A percentile compares a stretch with the other conserved stretches of the same genome.
phyloP scores from a whole-genome alignment of 2,329 filamentous ascomycete species.

The Cytospora chrysosperma region DNA sequence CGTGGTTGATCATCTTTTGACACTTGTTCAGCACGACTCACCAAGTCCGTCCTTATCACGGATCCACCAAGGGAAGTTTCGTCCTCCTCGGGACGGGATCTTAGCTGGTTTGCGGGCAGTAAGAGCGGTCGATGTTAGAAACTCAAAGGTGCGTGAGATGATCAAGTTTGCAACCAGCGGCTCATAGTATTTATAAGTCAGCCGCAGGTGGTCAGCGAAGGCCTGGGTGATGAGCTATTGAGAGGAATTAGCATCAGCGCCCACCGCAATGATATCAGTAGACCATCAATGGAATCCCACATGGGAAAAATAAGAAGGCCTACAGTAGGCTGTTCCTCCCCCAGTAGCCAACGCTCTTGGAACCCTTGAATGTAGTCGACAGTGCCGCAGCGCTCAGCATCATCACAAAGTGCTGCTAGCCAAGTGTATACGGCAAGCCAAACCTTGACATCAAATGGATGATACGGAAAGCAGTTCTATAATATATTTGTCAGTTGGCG shows the following conservation, averaged over 20 bases:
- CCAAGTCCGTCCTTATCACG: background rate
- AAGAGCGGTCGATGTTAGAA: background rate
- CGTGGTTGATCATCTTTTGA: too few relatives aligned
- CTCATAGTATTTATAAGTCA: background rate
- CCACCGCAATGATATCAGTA: background rate
- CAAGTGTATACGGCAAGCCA: background rate
- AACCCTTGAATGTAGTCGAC: background rate
- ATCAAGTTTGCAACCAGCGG: background rate
- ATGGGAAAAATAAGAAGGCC: too few relatives aligned
- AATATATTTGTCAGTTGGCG: background rate
- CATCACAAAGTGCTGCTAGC: background rate
- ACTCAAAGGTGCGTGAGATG: background rate
- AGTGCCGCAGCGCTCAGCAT: background rate
- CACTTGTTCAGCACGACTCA: background rate
- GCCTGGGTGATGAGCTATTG: background rate
- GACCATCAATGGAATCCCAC: background rate
- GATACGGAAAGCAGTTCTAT: background rate
- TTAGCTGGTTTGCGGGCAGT: background rate
- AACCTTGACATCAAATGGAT: background rate
- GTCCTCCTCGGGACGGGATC: background rate
- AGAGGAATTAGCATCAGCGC: background rate
- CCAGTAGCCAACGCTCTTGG: background rate
- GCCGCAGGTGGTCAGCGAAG: background rate
- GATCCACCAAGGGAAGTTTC: background rate
- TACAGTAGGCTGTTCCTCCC: background rate